Base-by-base conservation (phyloP, 2,329 filamentous ascomycete species). In the Botrytis galanthina region DNA sequence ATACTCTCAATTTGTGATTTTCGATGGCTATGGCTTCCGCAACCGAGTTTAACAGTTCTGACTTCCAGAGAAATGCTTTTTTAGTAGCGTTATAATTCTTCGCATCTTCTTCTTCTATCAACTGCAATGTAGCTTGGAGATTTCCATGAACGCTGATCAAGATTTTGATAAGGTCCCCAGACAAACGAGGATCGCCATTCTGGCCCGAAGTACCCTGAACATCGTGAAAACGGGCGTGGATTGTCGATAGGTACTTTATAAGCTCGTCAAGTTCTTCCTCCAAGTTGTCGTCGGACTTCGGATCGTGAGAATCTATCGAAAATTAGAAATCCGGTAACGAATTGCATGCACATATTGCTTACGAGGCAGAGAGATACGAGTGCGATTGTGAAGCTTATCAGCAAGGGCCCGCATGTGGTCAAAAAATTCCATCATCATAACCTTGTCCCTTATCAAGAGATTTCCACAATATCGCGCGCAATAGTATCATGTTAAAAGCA, bases 371-470 rank as follows among this genome's bases (percentile, higher is more conserved):
- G 48, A 66, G 37, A 72, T 59, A 37, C 70, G 61, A 39, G 63
- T 39, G 22, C 63, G 22, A 29, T 29, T 6, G 14, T 68, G 29
- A 51, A 72, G 51, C 51, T 67, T 35, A 46, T 72, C 51, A 4
- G 42, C 48, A 61, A 72, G 51, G 62, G 1, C 62, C 63, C 44
- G 32, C 54, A 68, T 68, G 7, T n/a, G 42, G 42, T 69, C 51
- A 72, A 72, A 72, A 42, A 72, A 69, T 72, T 72, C 71, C 71
- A 68, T 51, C 39, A 46, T 72, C 39, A 44, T 68, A 68, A 39
- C 46, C 46, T 54, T 39, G 35, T 42, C 35, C 62, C 51, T 44
- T 60, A 37, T 68, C n/a, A 44, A 48, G 32, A 68, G 42, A 46
- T 48, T 22, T 60, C 62, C 62, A 72, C 57, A 46, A 66, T 39